Evolutionary conservation across 106 monocot genomes (phyloP), one percentile per base, ranked within the genome.

Genomic region (Dioscorea alata): DNA sequence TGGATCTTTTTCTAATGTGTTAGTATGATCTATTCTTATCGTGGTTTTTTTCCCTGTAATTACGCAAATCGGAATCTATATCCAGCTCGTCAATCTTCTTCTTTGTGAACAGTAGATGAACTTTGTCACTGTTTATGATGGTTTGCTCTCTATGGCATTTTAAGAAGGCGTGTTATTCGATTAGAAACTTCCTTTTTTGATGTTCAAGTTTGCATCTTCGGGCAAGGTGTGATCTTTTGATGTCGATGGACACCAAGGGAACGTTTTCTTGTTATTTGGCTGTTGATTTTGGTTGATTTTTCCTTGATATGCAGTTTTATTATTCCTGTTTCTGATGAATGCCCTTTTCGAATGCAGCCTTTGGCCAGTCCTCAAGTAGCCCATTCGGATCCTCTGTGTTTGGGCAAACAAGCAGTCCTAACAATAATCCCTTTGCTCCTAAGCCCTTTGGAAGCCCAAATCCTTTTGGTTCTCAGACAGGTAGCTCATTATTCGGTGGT

Each of bases 311-410:
- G 28, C 21, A 54, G 16, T 61, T 58, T 58, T 48, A 10, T 10
- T 77, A 12, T 60, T 67, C 5, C 8, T 13, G 49, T 4, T 58
- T 17, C 48, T 49, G n/a, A 59, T 14, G 32, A 52, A 54, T 54
- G 0, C 42, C 2, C 42, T 48, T 4, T 4, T 15, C 19, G 1
- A 25, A 66, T 80, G 74, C 69, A 89, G 92, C 92, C 19, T 96
- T 96, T 23, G 86, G 88, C 65, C 94, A 94, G 71, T 79, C 94
- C 16, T 79, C 88, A 4, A 88, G 61, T 24, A 86, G 83, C 64
- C 86, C 84, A 2, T 93, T 93, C 52, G 88, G 94, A 16, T 75
- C 85, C 9, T 78, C 91, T 4, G 75, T 83, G 61, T 92, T 92
- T 74, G 94, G 89, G 13, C 94, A 87, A 61, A 57, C 81, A 33